Base-by-base conservation (phyloP, 768 basidiomycete genomes). In the Lactarius quietus region DNA sequence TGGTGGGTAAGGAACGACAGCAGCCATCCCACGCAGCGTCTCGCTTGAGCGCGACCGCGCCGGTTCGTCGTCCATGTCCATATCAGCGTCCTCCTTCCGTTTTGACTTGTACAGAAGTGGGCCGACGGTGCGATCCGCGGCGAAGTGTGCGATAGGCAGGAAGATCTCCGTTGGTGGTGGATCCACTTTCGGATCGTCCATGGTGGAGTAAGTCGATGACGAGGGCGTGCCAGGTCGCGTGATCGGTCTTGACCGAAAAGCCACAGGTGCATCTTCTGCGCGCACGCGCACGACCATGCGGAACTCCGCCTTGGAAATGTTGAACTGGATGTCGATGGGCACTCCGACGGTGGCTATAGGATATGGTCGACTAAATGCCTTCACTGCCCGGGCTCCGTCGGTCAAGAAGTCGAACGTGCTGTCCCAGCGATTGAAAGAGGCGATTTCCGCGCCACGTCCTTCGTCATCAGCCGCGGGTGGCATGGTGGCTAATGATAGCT, bases 131-230 rank as follows among this genome's bases (percentile, higher is more conserved):
- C 23, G 63, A 26, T 79, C 76, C 66, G 82, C 80, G 3, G 89
- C 92, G 73, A 87, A 99, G 74, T 99, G 97, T 23, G 96, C 87
- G 57, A 93, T 80, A 6, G 97, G 97, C 1, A 98, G 74, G 74
- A 84, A 99, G 26, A 98, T 87, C 80, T 97, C 97, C 23, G 94
- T 98, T n/a, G 87, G 82, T 1, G 63, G 63, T 3, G 84, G 76
- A 33, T 73, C 74, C 20, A 79, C 78, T 2, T 74, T 73, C 7
- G 57, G 61, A 17, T 72, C 72, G 18, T 67, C 67, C 1, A 65
- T 59, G 0, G 67, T 76, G 10, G 57, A 63, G 14, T 67, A 70
- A 14, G 63, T 59, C 10, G 58, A 60, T 3, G 69, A 65, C 8
- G 72, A 68, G 3, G 72, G 68, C 6, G 55, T 60, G 65, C 57